Base-by-base conservation (phyloP, 352 stramenopile genomes). In the Plasmopara halstedii region DNA sequence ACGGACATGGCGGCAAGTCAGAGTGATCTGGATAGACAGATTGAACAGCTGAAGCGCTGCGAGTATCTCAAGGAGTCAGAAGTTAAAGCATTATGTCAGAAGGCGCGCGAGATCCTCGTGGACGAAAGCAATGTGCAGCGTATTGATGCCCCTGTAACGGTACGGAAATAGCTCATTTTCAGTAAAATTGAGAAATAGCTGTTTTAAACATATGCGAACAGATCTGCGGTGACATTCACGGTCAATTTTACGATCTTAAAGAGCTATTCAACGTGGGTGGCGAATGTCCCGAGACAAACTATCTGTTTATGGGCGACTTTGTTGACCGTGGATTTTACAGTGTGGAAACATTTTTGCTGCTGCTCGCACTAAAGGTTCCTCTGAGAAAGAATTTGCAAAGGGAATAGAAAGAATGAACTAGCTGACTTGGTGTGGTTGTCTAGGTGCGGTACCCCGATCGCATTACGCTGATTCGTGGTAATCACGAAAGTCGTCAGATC, bases 251-350 rank as follows among this genome's bases (percentile, higher is more conserved):
- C 66, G 97, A 99, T 67, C 73, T 99, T 0, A 95, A 99, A 55
- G 96, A 98, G 66, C 67, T 96, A 22, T 99, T 99, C 74, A 98
- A 97, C 50, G 94, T 99, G 10, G 97, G 96, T 18, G 97, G 96
- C 32, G 93, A 98, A 52, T 98, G 91, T 53, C 96, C 96, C 1
- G 94, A 98, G 60, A 98, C 96, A 50, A 99, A 99, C 68, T 99
- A 99, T 71, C 71, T 99, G 5, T 99, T 99, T 67, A 92, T 99
- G 63, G 97, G 97, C 18, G 97, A 99, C 67, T 99, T 99, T 70
- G 97, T 99, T 33, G 97, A 99, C 66, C 87, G 97, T 34, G 97
- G 97, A 7, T 99, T 98, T 64, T 99, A 99, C 74, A 98, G 85
- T 63, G 95, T 99, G 7, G 97, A 99, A 70, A 99, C 96, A 6